These are phyloP conservation scores for Clitopilus hobsonii DNA, from an alignment of 768 basidiomycete genomes.

Conservation along the genomic window DNA sequence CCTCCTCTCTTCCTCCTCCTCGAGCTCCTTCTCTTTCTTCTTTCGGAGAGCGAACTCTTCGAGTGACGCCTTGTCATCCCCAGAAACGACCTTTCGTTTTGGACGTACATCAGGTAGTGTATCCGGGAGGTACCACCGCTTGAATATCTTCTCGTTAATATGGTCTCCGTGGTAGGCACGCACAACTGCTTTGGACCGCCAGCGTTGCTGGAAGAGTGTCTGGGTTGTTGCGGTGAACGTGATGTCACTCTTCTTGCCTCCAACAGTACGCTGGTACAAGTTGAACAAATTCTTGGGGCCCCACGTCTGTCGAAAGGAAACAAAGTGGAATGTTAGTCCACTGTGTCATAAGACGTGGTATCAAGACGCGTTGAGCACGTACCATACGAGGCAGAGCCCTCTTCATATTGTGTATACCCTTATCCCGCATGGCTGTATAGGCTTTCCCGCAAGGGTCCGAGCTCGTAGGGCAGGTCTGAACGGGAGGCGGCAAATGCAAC, in stretches of 20 bases:
- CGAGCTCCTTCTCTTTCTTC: constrained; percentile 45
- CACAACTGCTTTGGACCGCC: constrained; percentile 79
- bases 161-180: constrained; percentile 96
- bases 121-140: constrained; percentile 89
- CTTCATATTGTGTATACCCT: constrained; percentile 28
- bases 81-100: constrained; percentile 32
- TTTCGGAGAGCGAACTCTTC: constrained; percentile 58
- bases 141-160: constrained; percentile 90
- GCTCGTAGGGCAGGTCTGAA: not conserved
- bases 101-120: constrained; percentile 84
- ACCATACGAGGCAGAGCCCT: constrained; percentile 82
- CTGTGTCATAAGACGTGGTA: not conserved
- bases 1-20: constrained; percentile 49
- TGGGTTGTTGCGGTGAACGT: constrained; percentile 51
- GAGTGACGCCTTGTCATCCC: constrained; percentile 41
- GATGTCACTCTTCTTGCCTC: constrained; percentile 40
- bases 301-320: constrained; percentile 65
- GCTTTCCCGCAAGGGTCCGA: not conserved
- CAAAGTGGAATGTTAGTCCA: not conserved
- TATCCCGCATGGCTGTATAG: constrained; percentile 30
- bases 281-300: constrained; percentile 84
- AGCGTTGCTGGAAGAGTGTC: constrained; percentile 88
- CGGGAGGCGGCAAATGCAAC: not conserved
- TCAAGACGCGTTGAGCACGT: constrained; percentile 11
- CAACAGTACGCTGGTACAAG: constrained; percentile 73